Evolutionary conservation across 139 green algal species (phyloP).

Genomic region (Yamagishiella unicocca): DNA sequence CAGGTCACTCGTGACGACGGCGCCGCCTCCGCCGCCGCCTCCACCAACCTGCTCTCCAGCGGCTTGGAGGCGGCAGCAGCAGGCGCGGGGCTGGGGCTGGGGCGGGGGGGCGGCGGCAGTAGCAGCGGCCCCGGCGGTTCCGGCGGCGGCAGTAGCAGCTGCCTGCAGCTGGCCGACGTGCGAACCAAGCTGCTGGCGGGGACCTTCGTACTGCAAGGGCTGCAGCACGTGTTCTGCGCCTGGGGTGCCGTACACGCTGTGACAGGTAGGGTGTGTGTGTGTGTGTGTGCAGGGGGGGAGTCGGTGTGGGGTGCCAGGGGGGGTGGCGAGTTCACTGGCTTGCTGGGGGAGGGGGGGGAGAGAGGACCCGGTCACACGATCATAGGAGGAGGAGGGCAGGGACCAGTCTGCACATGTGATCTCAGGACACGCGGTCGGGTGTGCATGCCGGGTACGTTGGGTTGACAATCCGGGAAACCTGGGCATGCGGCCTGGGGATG

Average conservation of each 20-base stretch:
- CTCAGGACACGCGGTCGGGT: too few relatives aligned
- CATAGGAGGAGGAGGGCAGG: too few relatives aligned
- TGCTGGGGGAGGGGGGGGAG: too few relatives aligned
- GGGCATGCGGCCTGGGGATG: too few relatives aligned
- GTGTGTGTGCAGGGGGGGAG: too few relatives aligned
- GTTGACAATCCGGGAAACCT: too few relatives aligned
- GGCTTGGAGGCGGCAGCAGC: background rate
- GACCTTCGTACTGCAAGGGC: constrained; percentile 46
- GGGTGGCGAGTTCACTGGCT: too few relatives aligned
- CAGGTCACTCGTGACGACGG: constrained; percentile 28
- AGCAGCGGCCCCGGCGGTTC: background rate
- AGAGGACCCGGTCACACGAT: too few relatives aligned
- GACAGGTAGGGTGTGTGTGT: constrained; percentile 20
- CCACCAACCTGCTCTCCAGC: constrained; percentile 10
- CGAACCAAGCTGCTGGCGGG: constrained; percentile 85
- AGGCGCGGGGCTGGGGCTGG: background rate
- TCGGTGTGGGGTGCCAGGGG: background rate
- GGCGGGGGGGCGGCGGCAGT: background rate
- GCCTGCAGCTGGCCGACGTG: constrained; percentile 79
- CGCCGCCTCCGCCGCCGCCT: background rate
- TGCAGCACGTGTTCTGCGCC: constrained; percentile 37
- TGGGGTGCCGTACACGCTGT: constrained; percentile 38
- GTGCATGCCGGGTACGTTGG: too few relatives aligned
- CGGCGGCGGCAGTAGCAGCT: background rate
- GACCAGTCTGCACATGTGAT: too few relatives aligned